Evolutionary conservation across 495 filamentous ascomycete species (phyloP).

Genomic region (Xylaria intraflava): DNA sequence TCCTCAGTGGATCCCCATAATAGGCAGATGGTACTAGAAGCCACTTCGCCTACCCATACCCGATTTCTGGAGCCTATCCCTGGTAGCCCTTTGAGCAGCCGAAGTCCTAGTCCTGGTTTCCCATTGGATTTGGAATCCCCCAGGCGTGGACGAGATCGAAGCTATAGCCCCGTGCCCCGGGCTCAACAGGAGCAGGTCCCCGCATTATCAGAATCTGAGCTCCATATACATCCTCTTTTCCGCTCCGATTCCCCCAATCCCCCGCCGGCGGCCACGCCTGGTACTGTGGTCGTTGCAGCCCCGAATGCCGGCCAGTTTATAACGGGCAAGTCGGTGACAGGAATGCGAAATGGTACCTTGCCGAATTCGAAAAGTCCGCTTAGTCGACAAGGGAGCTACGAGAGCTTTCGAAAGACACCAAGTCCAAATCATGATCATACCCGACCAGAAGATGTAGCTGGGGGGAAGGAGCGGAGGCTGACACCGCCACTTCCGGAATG

Average conservation of each 20-base stretch:
- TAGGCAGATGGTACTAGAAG: conserved; percentile 45
- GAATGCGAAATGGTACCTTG: conserved; percentile 62
- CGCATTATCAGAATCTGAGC: conserved; percentile 48
- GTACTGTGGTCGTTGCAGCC: conserved; percentile 64
- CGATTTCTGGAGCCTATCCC: conserved; percentile 56
- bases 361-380: conserved; percentile 49
- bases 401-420: conserved; percentile 33
- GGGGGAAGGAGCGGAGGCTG: conserved; percentile 37
- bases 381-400: conserved; percentile 43
- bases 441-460: conserved; percentile 17
- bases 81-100: conserved; percentile 45
- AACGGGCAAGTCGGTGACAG: conserved; percentile 50
- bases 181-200: conserved; percentile 27
- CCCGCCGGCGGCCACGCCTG: conserved; percentile 58
- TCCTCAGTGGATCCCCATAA: conserved; percentile 54
- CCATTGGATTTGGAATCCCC: conserved; percentile 39
- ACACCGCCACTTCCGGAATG: conserved; percentile 55
- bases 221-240: conserved; percentile 82
- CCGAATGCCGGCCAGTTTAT: conserved; percentile 65
- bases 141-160: conserved; percentile 30
- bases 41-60: conserved; percentile 37
- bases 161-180: conserved; percentile 36
- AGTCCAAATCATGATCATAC: conserved; percentile 21
- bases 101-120: conserved; percentile 44
- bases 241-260: conserved; percentile 66